Evolutionary conservation across 441 rosid species (phyloP).

Genomic region (Mallotus repandus): DNA sequence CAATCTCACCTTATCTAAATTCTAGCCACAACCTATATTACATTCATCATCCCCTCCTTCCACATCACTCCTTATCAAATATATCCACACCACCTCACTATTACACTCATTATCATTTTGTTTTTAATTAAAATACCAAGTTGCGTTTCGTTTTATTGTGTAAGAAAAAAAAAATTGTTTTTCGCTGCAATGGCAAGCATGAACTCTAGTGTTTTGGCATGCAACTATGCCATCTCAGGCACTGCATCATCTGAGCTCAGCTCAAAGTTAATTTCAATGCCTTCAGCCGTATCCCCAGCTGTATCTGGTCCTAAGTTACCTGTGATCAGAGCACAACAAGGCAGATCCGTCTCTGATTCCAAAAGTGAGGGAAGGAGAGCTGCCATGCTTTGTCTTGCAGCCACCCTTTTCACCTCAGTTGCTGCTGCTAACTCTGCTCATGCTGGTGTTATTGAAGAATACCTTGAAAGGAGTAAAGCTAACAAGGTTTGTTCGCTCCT

Average conservation of each 20-base stretch:
- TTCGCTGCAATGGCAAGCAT: slow-evolving; percentile 59
- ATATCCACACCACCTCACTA: slow-evolving; percentile 21
- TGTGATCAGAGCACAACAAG: slow-evolving; percentile 60
- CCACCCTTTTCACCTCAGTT: slow-evolving; percentile 63
- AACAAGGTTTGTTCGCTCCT: slow-evolving; percentile 61
- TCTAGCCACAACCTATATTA: slow-evolving; percentile 65
- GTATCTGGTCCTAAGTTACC: slow-evolving; percentile 50
- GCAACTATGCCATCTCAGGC: slow-evolving; percentile 73
- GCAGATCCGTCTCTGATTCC: slow-evolving; percentile 31
- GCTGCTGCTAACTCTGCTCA: slow-evolving; percentile 62
- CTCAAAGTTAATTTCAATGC: slow-evolving; percentile 47
- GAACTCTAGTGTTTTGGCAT: slow-evolving; percentile 81
- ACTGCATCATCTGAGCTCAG: slow-evolving; percentile 54
- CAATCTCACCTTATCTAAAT: slow-evolving; percentile 95
- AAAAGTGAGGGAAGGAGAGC: slow-evolving; percentile 65
- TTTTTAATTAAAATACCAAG: background rate
- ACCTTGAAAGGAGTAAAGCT: slow-evolving; percentile 90
- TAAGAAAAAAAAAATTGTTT: background rate
- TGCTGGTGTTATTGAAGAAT: slow-evolving; percentile 83
- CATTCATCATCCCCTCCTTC: slow-evolving; percentile 46
- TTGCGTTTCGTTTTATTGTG: background rate
- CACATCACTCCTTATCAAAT: slow-evolving; percentile 43
- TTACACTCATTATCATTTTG: background rate
- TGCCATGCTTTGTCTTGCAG: slow-evolving; percentile 66
- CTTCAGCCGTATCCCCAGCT: slow-evolving; percentile 37